Evolutionary conservation across 108 stramenopile species (phyloP).

Genomic region (Nitzschia sp.): DNA sequence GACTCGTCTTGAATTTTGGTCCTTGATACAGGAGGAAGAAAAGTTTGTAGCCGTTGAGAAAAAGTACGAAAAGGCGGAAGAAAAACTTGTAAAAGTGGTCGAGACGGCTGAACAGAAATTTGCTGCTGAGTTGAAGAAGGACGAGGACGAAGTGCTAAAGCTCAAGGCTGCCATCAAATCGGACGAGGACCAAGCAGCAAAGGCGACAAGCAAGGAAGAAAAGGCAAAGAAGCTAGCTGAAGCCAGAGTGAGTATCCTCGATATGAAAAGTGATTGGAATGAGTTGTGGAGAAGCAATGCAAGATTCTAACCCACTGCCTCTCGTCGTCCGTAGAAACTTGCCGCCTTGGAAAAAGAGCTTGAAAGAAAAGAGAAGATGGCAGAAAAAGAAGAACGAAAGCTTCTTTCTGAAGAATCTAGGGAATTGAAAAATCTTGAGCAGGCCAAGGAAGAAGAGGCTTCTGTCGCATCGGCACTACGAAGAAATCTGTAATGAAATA

Average conservation of each 20-base stretch:
- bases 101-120: conserved; percentile 40
- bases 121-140: conserved; percentile 20
- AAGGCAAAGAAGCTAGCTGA: neutral
- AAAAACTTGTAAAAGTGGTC: too few relatives aligned
- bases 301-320: too few relatives aligned
- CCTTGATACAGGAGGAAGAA: conserved; percentile 33
- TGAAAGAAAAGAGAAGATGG: conserved; percentile 40
- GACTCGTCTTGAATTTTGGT: too few relatives aligned
- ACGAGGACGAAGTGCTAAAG: conserved; percentile 5
- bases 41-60: conserved; percentile 44
- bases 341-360: conserved; percentile 39
- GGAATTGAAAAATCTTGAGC: conserved; percentile 47
- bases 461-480: neutral
- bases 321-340: conserved; percentile 17
- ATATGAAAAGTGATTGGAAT: too few relatives aligned
- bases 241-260: neutral
- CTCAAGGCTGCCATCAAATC: neutral
- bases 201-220: neutral
- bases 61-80: conserved; percentile 46
- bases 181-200: neutral
- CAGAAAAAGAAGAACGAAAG: conserved; percentile 37
- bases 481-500: too few relatives aligned
- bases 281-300: too few relatives aligned
- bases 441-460: neutral
- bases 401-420: conserved; percentile 46